phyloP scores from a whole-genome alignment of 163 green algal genomes.

The Coccomyxa subellipsoidea region DNA sequence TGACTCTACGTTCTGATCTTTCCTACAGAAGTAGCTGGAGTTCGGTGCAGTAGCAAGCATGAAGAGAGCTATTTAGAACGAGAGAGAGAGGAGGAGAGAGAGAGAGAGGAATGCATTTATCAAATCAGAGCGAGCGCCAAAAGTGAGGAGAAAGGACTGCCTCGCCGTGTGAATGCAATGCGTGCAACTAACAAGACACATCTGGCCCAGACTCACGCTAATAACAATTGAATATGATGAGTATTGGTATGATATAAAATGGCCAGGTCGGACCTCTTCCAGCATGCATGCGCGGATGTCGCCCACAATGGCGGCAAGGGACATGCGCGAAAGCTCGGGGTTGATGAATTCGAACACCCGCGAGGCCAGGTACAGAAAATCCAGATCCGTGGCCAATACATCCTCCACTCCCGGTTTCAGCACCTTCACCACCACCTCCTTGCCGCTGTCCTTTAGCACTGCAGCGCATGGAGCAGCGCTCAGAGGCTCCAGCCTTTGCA shows the following conservation, averaged over 20 bases:
- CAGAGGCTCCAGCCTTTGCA: neutral
- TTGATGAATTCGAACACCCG: slow-evolving; percentile 80
- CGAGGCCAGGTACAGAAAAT: slow-evolving; percentile 80
- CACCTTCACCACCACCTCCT: slow-evolving; percentile 93
- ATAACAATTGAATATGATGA: neutral
- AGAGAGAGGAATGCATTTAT: no score
- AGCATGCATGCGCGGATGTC: slow-evolving; percentile 76
- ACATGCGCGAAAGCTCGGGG: slow-evolving; percentile 71
- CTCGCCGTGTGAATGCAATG: no score
- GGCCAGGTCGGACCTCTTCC: slow-evolving; percentile 34
- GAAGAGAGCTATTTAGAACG: no score
- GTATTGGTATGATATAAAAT: no score
- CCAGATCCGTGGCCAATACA: slow-evolving; percentile 86
- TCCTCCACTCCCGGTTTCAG: slow-evolving; percentile 95
- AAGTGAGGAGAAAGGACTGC: no score
- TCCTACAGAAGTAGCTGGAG: no score
- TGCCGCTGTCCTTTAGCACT: slow-evolving; percentile 69
- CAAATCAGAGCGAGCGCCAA: no score
- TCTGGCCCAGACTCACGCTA: no score
- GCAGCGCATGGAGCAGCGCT: slow-evolving; percentile 64
- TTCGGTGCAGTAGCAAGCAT: no score
- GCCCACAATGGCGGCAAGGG: slow-evolving; percentile 72
- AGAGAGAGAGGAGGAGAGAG: no score
- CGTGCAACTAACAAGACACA: no score
- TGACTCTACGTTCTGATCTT: no score